Base-by-base conservation (phyloP, 169 alveolate species). In the Plasmodium reichenowi region DNA sequence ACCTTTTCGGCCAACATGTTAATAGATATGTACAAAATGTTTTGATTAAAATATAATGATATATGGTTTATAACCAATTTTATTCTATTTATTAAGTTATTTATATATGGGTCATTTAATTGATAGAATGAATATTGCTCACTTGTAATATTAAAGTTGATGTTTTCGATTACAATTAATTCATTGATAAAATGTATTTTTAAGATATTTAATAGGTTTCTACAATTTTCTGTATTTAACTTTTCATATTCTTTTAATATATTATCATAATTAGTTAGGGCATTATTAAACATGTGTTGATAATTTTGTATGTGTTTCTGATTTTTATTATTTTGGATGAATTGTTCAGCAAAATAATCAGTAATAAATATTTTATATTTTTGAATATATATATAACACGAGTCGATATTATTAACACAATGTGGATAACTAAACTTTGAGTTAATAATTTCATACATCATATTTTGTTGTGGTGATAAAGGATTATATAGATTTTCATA, bases 1-100 rank as follows among this genome's bases (percentile, higher is more conserved):
- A 83, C 91, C 91, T 83, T 83, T 63, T 83, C 91, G 1, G 91
- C 85, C 67, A 83, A 8, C 68, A 83, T n/a, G 56, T 62, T 26
- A 8, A 83, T 38, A 17, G 58, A 17, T 38, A 63, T 70, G 26
- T 83, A 72, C 5, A 67, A 83, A 62, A 83, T 83, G 7, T 70
- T 83, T 32, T 83, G 91, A 29, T 83, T 83, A 29, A 68, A 83
- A 62, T 68, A 83, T 6, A 54, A 50, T 5, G 72, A 67, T n/a
- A 83, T 70, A 38, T 83, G 91, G 13, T 83, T 43, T 2, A 48
- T 20, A 24, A 67, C 71, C 15, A 83, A 20, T 50, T 83, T 83
- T 47, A 83, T 83, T 9, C 64, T 58, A 52, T 20, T 71, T 13
- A 70, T 72, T 72, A 83, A 70, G 32, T 62, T 72, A 47, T 68